Evolutionary conservation across 495 filamentous ascomycete genomes (phyloP).

Genomic region (Trichoderma erinaceum): DNA sequence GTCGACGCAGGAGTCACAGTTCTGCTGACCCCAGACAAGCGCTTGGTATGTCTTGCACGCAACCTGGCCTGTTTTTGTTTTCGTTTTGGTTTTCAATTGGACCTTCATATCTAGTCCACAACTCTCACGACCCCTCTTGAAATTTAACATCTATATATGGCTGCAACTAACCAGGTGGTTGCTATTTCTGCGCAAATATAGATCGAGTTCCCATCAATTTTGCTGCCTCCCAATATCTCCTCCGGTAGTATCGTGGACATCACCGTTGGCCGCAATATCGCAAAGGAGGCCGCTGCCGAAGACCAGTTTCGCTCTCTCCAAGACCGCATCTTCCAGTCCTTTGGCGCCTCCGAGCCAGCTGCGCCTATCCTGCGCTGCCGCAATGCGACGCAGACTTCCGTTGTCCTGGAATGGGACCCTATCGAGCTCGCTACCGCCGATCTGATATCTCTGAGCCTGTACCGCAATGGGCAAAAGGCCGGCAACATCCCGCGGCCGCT

Average conservation of each 20-base stretch:
- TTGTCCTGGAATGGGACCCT: conserved; percentile 97
- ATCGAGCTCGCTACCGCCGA: conserved; percentile 89
- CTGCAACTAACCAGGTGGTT: conserved; percentile 13
- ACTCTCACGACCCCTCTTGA: background rate
- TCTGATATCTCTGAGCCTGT: conserved; percentile 78
- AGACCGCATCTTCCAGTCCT: conserved; percentile 75
- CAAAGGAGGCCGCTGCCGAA: conserved; percentile 66
- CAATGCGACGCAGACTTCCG: conserved; percentile 93
- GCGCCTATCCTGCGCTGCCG: conserved; percentile 79
- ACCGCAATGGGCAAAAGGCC: conserved; percentile 92
- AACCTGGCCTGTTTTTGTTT: background rate
- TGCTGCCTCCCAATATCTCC: conserved; percentile 88
- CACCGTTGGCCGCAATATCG: conserved; percentile 80
- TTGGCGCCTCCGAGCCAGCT: conserved; percentile 72
- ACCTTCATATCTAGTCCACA: background rate
- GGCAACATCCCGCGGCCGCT: conserved; percentile 83
- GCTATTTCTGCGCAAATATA: conserved; percentile 28
- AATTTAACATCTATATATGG: background rate
- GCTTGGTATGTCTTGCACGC: conserved; percentile 59
- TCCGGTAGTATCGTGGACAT: conserved; percentile 98
- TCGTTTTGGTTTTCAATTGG: background rate
- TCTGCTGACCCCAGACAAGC: conserved; percentile 92
- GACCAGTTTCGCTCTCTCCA: conserved; percentile 76
- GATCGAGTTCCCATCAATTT: conserved; percentile 98
- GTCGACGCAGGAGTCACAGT: conserved; percentile 98